Evolutionary conservation across 306 rosid species (phyloP).

Genomic region (Trifolium dubium): DNA sequence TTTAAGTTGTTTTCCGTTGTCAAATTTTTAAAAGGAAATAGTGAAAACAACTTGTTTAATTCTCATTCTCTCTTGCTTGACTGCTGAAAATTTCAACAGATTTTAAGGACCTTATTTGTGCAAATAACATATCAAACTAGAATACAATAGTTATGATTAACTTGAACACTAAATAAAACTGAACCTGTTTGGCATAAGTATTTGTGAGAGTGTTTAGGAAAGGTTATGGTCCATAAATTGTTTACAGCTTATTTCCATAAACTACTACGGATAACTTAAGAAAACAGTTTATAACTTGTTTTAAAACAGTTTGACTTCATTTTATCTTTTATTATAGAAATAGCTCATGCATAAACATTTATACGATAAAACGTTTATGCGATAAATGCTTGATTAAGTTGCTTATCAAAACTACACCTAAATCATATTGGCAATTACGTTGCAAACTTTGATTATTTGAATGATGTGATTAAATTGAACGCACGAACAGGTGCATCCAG

Average conservation of each 20-base stretch:
- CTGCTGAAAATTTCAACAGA: slow-evolving; percentile 15
- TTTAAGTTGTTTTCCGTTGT: neutral
- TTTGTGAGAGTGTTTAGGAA: neutral
- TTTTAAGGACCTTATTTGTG: neutral
- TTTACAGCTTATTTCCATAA: neutral
- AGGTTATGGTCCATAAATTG: neutral
- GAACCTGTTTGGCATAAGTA: neutral
- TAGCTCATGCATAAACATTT: neutral
- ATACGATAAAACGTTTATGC: neutral
- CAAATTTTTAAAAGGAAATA: neutral
- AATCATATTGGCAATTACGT: neutral
- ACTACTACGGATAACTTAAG: neutral
- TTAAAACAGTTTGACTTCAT: neutral
- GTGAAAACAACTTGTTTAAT: slow-evolving; percentile 7
- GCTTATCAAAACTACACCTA: neutral
- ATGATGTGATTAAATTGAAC: slow-evolving; percentile 31
- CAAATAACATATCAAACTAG: neutral
- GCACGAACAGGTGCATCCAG: slow-evolving; percentile 69
- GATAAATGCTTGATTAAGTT: neutral
- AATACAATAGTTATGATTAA: neutral
- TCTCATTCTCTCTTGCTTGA: neutral
- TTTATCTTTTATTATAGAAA: neutral
- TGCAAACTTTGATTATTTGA: neutral
- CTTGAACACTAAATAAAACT: neutral
- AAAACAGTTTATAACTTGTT: neutral